Evolutionary conservation across 371 early-diverging fungal species (phyloP).

Genomic region (Haplosporangium sp.): DNA sequence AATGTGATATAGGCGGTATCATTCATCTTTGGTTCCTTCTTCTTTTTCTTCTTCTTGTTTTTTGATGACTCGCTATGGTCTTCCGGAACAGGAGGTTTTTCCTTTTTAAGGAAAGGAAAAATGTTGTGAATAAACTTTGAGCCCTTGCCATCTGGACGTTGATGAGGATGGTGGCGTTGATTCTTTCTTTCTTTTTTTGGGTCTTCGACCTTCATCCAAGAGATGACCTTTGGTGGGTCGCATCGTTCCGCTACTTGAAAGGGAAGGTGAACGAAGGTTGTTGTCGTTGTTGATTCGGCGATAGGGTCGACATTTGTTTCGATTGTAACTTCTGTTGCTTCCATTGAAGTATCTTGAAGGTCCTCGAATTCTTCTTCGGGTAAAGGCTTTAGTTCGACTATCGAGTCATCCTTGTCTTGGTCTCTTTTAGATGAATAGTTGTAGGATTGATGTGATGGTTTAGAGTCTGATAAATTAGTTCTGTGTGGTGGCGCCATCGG

Average conservation of each 20-base stretch:
- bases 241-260: constrained; percentile 34
- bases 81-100: background rate
- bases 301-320: constrained; percentile 42
- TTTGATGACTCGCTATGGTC: background rate
- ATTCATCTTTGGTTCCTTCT: constrained; percentile 12
- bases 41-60: background rate
- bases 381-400: background rate
- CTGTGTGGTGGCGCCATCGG: constrained; percentile 10
- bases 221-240: constrained; percentile 42
- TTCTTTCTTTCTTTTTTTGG: background rate
- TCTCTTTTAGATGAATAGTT: background rate
- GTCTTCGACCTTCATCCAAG: constrained; percentile 46
- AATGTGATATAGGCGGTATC: constrained; percentile 20
- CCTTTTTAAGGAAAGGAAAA: constrained; percentile 18
- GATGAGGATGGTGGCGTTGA: constrained; percentile 14
- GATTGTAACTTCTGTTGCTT: constrained; percentile 40
- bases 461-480: background rate
- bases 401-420: background rate
- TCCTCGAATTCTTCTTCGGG: constrained; percentile 1
- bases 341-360: background rate
- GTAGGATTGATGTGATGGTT: background rate
- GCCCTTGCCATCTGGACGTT: background rate
- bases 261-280: constrained; percentile 46
- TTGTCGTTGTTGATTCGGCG: constrained; percentile 42
- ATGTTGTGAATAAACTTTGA: constrained; percentile 5